Conservation (phyloP, 768 basidiomycete genomes). For the Macrocybe gigantea region DNA sequence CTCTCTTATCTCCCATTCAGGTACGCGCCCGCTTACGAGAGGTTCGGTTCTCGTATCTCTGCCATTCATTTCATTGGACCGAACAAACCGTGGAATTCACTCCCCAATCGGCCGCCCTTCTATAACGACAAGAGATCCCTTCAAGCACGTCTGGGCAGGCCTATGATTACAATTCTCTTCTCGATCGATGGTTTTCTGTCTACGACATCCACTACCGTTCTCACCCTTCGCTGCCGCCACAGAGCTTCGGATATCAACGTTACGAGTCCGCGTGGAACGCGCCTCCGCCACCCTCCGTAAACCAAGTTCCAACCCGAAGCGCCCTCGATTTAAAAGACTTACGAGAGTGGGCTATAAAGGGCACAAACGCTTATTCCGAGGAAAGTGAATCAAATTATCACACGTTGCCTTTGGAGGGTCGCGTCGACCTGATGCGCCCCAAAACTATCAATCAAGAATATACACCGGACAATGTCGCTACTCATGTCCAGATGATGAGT, state of each 20-base stretch:
- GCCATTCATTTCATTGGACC: slow-evolving; percentile 92
- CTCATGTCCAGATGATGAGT: slow-evolving; percentile 1
- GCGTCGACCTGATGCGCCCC: slow-evolving; percentile 81
- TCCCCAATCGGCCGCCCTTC: slow-evolving; percentile 63
- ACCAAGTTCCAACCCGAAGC: slow-evolving; percentile 16
- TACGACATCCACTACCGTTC: slow-evolving; percentile 87
- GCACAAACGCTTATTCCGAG: slow-evolving; percentile 18
- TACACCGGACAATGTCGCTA: slow-evolving; percentile 10
- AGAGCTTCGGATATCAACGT: slow-evolving; percentile 55
- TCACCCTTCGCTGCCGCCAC: slow-evolving; percentile 31
- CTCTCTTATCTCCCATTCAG: slow-evolving; percentile 30
- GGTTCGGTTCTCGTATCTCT: slow-evolving; percentile 83
- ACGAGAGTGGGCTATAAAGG: slow-evolving; percentile 44
- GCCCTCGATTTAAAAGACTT: slow-evolving; percentile 61
- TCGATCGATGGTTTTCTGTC: slow-evolving; percentile 87
- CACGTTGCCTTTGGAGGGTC: slow-evolving; percentile 80
- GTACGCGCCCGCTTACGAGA: slow-evolving; percentile 95
- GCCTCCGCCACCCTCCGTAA: slow-evolving; percentile 12
- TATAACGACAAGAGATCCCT: slow-evolving; percentile 16
- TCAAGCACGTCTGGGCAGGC: slow-evolving; percentile 34
- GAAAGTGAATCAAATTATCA: slow-evolving; percentile 62
- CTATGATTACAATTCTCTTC: slow-evolving; percentile 75
- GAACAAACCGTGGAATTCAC: slow-evolving; percentile 91
- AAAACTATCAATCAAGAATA: slow-evolving; percentile 16
- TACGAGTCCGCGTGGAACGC: slow-evolving; percentile 79